phyloP scores from a whole-genome alignment of 495 filamentous ascomycete genomes.

The Podospora australis region DNA sequence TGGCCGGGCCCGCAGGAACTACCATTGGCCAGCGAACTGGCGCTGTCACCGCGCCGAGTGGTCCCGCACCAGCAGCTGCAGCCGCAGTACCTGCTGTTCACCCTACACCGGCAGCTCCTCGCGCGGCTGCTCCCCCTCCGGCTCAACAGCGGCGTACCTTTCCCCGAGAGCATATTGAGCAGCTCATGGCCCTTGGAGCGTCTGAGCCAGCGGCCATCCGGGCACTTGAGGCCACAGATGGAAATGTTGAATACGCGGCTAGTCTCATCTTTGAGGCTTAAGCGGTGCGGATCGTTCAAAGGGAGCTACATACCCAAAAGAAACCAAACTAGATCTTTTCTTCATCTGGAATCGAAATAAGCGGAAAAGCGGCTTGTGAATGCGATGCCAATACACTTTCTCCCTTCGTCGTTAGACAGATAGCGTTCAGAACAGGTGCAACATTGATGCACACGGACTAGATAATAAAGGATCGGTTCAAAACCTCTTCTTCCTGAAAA shows the following conservation, averaged over 20 bases:
- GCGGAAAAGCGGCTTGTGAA: no score
- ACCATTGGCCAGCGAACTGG: conserved; percentile 81
- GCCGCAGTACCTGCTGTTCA: conserved; percentile 6
- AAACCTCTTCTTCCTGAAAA: no score
- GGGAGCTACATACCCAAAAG: no score
- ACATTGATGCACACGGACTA: no score
- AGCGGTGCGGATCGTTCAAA: no score
- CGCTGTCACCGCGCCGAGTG: conserved; percentile 62
- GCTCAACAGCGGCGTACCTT: conserved; percentile 34
- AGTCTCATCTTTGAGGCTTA: conserved; percentile 63
- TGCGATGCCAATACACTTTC: no score
- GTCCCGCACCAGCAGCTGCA: conserved; percentile 5
- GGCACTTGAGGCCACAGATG: conserved; percentile 73
- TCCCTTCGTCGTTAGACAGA: no score
- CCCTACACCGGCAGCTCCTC: conserved; percentile 28
- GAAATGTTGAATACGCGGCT: conserved; percentile 82
- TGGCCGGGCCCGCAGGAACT: conserved; percentile 77
- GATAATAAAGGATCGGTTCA: no score
- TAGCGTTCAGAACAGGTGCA: no score
- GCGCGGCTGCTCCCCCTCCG: not conserved
- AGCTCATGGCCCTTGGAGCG: conserved; percentile 74
- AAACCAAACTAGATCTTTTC: no score
- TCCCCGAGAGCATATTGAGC: conserved; percentile 57
- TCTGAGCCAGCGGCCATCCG: conserved; percentile 67
- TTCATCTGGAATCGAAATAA: no score